Percentiles rank a stretch among this genome's conserved stretches.
phyloP scores from a whole-genome alignment of 1,284 basidiomycete species.

The Rugosomyces carneus region DNA sequence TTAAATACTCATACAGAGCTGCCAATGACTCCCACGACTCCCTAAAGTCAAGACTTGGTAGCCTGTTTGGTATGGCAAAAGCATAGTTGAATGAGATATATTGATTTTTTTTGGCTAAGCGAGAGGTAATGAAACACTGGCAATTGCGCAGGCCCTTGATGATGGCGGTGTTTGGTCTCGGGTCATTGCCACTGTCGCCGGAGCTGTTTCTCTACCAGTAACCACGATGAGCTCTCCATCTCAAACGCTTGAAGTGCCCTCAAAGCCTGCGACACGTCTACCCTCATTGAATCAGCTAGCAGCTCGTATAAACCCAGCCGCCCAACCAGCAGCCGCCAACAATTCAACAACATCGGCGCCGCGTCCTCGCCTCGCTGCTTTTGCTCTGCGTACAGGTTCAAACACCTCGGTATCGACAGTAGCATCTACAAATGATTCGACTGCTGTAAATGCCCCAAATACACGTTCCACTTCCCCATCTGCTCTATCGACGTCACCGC shows the following conservation, averaged over 20 bases:
- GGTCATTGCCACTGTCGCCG: not conserved
- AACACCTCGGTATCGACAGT: constrained; percentile 33
- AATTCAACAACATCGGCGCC: constrained; percentile 26
- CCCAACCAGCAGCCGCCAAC: constrained; percentile 26
- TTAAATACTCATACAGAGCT: too few relatives aligned
- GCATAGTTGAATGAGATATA: too few relatives aligned
- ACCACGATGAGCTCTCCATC: constrained; percentile 20
- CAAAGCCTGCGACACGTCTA: constrained; percentile 33
- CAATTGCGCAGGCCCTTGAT: not conserved
- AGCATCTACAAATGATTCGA: constrained; percentile 53
- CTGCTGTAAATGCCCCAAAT: constrained; percentile 53
- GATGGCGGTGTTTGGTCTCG: constrained; percentile 15
- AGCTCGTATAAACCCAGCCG: constrained; percentile 57
- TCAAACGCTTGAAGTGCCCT: constrained; percentile 15
- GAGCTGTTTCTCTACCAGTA: constrained; percentile 7
- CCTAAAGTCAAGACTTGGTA: too few relatives aligned
- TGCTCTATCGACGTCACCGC: constrained; percentile 37
- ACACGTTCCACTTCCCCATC: constrained; percentile 56
- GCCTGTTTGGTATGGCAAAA: too few relatives aligned
- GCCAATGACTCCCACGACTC: too few relatives aligned
- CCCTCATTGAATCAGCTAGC: constrained; percentile 79
- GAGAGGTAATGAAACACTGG: not conserved
- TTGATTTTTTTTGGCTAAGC: not conserved
- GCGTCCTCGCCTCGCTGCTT: constrained; percentile 70
- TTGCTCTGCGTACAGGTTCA: constrained; percentile 61